These are phyloP conservation scores for Physcomitrium patens DNA, from an alignment of 225 moss, liverwort and hornwort species.

Conservation along the genomic window DNA sequence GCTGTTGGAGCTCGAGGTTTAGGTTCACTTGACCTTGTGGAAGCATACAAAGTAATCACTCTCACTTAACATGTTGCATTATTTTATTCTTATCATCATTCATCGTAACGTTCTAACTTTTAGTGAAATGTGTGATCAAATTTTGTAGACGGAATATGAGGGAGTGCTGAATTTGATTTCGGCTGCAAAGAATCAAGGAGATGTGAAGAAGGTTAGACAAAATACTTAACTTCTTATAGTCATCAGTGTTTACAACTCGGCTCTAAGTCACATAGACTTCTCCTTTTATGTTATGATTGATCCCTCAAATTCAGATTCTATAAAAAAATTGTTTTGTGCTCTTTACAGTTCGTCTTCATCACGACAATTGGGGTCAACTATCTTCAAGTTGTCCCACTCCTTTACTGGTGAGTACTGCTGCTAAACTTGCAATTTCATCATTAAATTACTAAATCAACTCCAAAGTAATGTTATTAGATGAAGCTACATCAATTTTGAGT, in stretches of 20 bases:
- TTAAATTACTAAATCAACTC: not conserved
- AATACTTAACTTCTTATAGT: not conserved
- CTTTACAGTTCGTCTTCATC: constrained; percentile 76
- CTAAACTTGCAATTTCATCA: not conserved
- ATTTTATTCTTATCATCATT: not conserved
- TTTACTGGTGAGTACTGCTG: constrained; percentile 71
- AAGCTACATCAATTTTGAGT: too few relatives aligned
- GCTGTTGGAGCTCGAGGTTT: constrained; percentile 77
- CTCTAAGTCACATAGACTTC: not conserved
- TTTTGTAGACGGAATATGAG: constrained; percentile 80
- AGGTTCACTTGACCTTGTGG: constrained; percentile 67
- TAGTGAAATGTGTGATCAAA: not conserved
- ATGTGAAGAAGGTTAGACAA: constrained; percentile 74
- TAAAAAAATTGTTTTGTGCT: not conserved
- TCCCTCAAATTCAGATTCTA: not conserved
- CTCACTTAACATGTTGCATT: not conserved
- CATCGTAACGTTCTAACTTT: not conserved
- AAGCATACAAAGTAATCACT: constrained; percentile 68
- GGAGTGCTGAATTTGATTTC: constrained; percentile 87
- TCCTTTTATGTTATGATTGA: not conserved
- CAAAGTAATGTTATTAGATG: not conserved
- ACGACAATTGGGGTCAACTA: constrained; percentile 84
- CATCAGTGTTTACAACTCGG: not conserved
- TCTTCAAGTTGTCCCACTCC: constrained; percentile 78
- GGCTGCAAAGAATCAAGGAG: constrained; percentile 88